A percentile compares a stretch with the other conserved stretches of the same genome.
phyloP scores from a whole-genome alignment of 192 early-diverging fungal genomes.

The Linnemannia exigua region DNA sequence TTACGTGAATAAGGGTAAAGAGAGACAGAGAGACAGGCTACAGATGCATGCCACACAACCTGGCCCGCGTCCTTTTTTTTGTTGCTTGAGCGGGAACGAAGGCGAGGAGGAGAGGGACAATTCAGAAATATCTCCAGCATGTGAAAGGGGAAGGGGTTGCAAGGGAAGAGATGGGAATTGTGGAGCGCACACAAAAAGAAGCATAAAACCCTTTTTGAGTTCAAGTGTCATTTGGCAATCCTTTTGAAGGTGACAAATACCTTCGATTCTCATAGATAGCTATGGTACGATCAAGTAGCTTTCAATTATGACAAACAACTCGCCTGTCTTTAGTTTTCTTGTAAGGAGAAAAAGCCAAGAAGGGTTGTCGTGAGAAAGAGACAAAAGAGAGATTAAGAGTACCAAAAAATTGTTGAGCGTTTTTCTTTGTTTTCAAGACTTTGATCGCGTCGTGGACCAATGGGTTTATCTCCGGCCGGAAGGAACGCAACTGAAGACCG shows the following conservation, averaged over 20 bases:
- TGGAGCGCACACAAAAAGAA: neutral
- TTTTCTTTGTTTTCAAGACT: neutral
- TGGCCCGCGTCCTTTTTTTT: slow-evolving; percentile 2
- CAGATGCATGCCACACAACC: neutral
- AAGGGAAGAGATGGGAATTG: neutral
- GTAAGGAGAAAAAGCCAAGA: too few species aligned
- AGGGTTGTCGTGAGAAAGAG: neutral
- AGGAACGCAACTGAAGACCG: neutral
- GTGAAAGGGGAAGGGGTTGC: neutral
- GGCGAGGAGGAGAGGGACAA: neutral
- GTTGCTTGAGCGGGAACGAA: slow-evolving; percentile 2
- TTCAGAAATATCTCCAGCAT: neutral
- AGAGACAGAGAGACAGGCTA: neutral
- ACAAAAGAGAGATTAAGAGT: neutral
- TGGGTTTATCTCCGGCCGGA: neutral
- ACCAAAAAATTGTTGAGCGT: neutral
- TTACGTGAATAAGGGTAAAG: neutral
- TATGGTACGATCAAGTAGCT: neutral
- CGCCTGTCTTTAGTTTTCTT: too few species aligned
- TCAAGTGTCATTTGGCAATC: neutral
- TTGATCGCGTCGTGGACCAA: neutral
- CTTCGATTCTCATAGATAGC: neutral
- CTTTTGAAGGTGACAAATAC: neutral
- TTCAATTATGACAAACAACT: neutral
- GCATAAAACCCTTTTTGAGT: neutral